Evolutionary conservation across 2,329 filamentous ascomycete genomes (phyloP).

Genomic region (Epicoccum nigrum): DNA sequence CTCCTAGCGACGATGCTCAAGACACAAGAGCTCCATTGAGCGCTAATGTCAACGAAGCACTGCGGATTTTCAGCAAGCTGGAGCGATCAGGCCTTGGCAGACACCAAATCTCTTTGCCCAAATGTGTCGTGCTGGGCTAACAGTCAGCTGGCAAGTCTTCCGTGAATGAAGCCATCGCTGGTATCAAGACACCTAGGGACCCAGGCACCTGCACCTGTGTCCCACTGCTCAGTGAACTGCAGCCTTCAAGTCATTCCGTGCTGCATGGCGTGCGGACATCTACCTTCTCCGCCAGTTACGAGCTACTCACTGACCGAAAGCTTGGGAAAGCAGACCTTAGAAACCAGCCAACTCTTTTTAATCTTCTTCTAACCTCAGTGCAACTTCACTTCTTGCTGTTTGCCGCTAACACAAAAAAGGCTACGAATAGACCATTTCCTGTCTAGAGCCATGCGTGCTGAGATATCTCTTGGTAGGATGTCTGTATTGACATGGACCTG

Average conservation of each 20-base stretch:
- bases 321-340: no score
- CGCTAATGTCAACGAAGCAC: slow-evolving; percentile 67
- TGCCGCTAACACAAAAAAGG: no score
- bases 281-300: slow-evolving; percentile 68
- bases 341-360: no score
- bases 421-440: no score
- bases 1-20: neutral
- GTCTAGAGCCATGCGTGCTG: no score
- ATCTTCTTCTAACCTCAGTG: no score
- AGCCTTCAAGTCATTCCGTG: slow-evolving; percentile 54
- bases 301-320: no score
- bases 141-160: slow-evolving; percentile 85
- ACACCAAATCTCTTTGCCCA: slow-evolving; percentile 70
- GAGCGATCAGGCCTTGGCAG: slow-evolving; percentile 75
- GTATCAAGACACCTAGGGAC: slow-evolving; percentile 73
- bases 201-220: slow-evolving; percentile 80
- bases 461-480: no score
- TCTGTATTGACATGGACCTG: no score
- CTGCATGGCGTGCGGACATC: slow-evolving; percentile 70
- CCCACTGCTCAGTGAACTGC: slow-evolving; percentile 78
- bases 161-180: slow-evolving; percentile 56
- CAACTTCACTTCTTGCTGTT: no score
- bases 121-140: slow-evolving; percentile 80
- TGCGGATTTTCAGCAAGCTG: slow-evolving; percentile 67
- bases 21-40: slow-evolving; percentile 55